These are phyloP conservation scores for Eucalyptus albens DNA, from an alignment of 345 rosid species.

Conservation along the genomic window DNA sequence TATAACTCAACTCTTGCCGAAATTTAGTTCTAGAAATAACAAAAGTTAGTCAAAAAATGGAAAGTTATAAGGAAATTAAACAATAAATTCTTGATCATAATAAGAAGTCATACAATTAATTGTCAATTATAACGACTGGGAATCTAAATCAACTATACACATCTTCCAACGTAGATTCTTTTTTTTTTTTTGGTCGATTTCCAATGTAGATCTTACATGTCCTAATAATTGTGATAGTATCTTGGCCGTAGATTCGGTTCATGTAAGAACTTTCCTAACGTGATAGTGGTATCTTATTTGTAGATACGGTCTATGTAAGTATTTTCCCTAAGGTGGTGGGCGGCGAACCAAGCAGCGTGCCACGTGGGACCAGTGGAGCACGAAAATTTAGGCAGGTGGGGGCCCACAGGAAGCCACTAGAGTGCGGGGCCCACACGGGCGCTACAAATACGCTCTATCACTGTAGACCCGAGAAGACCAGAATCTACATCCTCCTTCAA, in stretches of 20 bases:
- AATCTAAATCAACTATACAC: rapidly evolving
- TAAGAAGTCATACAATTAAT: neutral
- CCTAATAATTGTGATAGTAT: neutral
- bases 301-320: too few species aligned
- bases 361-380: neutral
- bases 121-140: neutral
- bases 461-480: neutral
- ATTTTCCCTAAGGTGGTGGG: neutral
- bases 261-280: too few species aligned
- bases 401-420: neutral
- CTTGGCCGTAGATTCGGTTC: rapidly evolving
- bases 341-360: neutral
- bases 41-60: neutral
- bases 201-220: neutral
- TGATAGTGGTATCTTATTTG: too few species aligned
- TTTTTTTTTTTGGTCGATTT: neutral
- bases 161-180: neutral
- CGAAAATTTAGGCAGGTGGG: neutral
- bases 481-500: neutral
- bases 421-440: neutral
- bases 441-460: neutral
- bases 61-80: neutral
- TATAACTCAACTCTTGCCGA: neutral
- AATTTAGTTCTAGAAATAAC: neutral
- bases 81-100: neutral